Conservation (phyloP, 1,139 yeast genomes). For the Spathaspora sp. region DNA sequence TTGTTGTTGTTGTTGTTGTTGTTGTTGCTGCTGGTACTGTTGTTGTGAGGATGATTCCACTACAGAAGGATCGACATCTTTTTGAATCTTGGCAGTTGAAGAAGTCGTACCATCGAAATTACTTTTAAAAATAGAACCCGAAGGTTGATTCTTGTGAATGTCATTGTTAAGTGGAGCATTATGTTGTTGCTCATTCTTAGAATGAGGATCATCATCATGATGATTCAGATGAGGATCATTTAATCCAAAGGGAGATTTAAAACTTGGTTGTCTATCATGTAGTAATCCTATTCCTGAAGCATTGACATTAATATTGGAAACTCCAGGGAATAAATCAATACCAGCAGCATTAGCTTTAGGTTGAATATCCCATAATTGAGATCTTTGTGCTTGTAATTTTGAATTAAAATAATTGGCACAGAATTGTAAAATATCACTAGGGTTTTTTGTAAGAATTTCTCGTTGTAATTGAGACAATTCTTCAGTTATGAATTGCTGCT, state of each 20-base stretch:
- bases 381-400: conserved; percentile 61
- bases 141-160: conserved; percentile 7
- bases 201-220: conserved; percentile 20
- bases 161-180: conserved; percentile 12
- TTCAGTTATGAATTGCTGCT: conserved; percentile 24
- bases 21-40: not conserved
- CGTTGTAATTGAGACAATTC: conserved; percentile 65
- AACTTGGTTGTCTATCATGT: conserved; percentile 46
- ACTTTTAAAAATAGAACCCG: conserved; percentile 39
- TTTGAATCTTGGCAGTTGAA: conserved; percentile 14
- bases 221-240: conserved; percentile 61
- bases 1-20: not conserved
- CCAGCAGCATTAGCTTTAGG: conserved; percentile 54
- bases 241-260: conserved; percentile 62
- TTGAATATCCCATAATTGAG: conserved; percentile 53
- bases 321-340: conserved; percentile 48
- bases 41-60: conserved; percentile 4
- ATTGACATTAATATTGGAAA: conserved; percentile 28
- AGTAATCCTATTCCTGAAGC: conserved; percentile 17
- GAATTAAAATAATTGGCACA: conserved; percentile 70
- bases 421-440: conserved; percentile 69
- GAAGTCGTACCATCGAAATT: conserved; percentile 41
- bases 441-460: conserved; percentile 62
- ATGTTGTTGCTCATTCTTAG: conserved; percentile 16
- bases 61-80: conserved; percentile 16